Evolutionary conservation across 495 filamentous ascomycete species (phyloP).

Genomic region (Penicillium atrosanguineum): DNA sequence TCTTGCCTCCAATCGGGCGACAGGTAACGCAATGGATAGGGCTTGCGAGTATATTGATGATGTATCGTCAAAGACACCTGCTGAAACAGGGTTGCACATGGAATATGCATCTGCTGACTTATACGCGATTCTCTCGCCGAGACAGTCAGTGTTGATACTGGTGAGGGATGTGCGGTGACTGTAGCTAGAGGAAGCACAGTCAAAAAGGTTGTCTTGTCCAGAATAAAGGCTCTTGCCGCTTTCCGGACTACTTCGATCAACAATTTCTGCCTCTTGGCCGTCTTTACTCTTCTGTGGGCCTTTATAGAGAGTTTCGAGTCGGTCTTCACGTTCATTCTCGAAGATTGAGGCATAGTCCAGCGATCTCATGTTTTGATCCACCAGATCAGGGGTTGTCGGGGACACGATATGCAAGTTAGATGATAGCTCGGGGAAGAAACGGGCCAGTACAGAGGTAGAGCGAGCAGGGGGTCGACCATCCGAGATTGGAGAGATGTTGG

Average conservation of each 20-base stretch:
- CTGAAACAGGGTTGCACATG: conserved; percentile 34
- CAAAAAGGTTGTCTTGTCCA: conserved; percentile 22
- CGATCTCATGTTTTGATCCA: conserved; percentile 8
- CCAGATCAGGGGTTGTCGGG: conserved; percentile 2
- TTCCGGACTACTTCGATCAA: background rate
- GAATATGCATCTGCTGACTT: conserved; percentile 32
- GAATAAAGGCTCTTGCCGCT: conserved; percentile 13
- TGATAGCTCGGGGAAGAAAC: conserved; percentile 34
- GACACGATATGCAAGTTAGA: conserved; percentile 31
- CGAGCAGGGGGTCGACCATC: conserved; percentile 12
- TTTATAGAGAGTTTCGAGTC: conserved; percentile 18
- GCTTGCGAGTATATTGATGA: conserved; percentile 5
- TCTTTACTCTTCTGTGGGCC: background rate
- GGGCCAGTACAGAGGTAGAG: conserved; percentile 16
- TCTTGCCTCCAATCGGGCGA: background rate
- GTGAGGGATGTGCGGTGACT: conserved; percentile 34
- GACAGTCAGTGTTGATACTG: conserved; percentile 22
- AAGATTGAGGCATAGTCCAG: conserved; percentile 5
- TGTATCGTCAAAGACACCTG: conserved; percentile 45
- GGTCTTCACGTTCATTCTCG: conserved; percentile 19
- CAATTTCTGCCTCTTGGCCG: background rate
- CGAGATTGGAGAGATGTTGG: conserved; percentile 32
- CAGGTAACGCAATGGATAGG: background rate
- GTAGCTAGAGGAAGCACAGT: conserved; percentile 37
- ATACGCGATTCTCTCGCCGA: conserved; percentile 3